Evolutionary conservation across 257 asterid genomes (phyloP).

Genomic region (Fraxinus anomala): DNA sequence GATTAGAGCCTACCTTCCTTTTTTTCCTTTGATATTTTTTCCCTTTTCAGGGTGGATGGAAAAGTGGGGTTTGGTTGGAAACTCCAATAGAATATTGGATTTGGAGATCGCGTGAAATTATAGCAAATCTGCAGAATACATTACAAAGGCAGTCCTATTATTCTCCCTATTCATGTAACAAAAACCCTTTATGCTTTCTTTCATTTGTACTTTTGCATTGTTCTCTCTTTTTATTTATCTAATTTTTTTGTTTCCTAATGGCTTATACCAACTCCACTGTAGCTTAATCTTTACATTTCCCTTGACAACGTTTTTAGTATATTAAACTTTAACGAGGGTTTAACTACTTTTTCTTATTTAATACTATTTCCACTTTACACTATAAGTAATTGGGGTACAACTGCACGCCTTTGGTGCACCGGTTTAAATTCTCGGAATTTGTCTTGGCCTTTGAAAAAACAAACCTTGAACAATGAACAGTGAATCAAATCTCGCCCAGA

Average conservation of each 20-base stretch:
- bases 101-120: not conserved
- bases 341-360: too few species aligned
- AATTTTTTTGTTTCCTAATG: not conserved
- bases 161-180: not conserved
- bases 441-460: too few species aligned
- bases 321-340: not conserved
- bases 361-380: too few species aligned
- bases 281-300: not conserved
- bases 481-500: too few species aligned
- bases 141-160: not conserved
- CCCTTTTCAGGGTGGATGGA: not conserved
- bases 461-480: not conserved
- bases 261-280: not conserved
- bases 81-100: not conserved
- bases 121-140: not conserved
- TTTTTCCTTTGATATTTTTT: not conserved
- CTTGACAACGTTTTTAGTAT: not conserved
- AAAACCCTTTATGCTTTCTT: not conserved
- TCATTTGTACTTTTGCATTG: not conserved
- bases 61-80: conserved; percentile 7
- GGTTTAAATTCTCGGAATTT: not conserved
- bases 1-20: too few species aligned
- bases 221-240: not conserved
- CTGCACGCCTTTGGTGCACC: not conserved
- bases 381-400: not conserved